Conservation (phyloP, 73 alveolate genomes). For the Paraurostyla sp. region DNA sequence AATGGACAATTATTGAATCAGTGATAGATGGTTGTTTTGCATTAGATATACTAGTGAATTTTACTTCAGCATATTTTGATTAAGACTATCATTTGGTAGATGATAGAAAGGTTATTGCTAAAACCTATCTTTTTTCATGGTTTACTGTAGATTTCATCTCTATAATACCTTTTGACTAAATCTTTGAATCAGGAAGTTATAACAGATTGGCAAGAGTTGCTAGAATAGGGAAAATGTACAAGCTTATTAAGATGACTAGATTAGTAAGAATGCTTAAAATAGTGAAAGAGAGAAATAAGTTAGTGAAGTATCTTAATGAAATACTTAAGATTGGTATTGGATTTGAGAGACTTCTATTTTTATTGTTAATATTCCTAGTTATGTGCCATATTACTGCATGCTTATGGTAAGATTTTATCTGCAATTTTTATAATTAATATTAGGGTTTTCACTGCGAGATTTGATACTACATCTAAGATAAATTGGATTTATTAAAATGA, state of each 20-base stretch:
- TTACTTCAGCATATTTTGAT: constrained; percentile 75
- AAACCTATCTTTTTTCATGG: constrained; percentile 83
- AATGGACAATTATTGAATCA: constrained; percentile 54
- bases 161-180: constrained; percentile 78
- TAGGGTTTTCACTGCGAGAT: constrained; percentile 64
- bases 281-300: constrained; percentile 85
- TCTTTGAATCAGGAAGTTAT: constrained; percentile 74
- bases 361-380: constrained; percentile 67
- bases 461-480: constrained; percentile 49
- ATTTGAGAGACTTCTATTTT: constrained; percentile 72
- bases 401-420: constrained; percentile 57
- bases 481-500: constrained; percentile 75
- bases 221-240: constrained; percentile 87
- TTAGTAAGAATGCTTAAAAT: constrained; percentile 86
- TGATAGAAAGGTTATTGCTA: constrained; percentile 74
- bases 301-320: constrained; percentile 64
- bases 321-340: constrained; percentile 72
- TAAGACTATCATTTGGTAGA: constrained; percentile 81
- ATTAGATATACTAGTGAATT: constrained; percentile 75
- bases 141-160: constrained; percentile 84
- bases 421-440: background rate
- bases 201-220: constrained; percentile 86
- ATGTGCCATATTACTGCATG: constrained; percentile 77
- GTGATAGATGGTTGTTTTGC: constrained; percentile 70
- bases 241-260: constrained; percentile 86